Evolutionary conservation across 495 filamentous ascomycete species (phyloP).

Genomic region (Halenospora varia): DNA sequence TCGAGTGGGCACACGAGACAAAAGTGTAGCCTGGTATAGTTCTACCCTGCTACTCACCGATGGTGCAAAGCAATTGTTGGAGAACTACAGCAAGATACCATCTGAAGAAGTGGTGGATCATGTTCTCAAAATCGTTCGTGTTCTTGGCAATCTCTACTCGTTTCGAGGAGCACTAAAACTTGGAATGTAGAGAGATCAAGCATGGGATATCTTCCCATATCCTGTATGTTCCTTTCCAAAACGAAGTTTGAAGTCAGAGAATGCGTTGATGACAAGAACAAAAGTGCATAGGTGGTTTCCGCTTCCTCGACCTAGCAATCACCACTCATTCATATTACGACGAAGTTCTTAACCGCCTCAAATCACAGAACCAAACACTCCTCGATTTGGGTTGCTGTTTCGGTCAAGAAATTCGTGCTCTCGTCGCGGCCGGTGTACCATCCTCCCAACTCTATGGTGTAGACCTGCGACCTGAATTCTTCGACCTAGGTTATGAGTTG

Average conservation of each 20-base stretch:
- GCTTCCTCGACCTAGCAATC: conserved; percentile 35
- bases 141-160: neutral
- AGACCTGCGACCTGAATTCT: conserved; percentile 43
- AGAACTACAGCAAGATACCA: conserved; percentile 26
- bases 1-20: no score
- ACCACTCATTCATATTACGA: conserved; percentile 6
- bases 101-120: conserved; percentile 23
- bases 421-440: conserved; percentile 40
- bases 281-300: conserved; percentile 35
- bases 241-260: no score
- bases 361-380: conserved; percentile 23
- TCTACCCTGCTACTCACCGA: no score
- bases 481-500: conserved; percentile 50
- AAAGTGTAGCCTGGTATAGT: no score
- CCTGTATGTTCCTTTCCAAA: conserved; percentile 8
- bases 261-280: neutral
- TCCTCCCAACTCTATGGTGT: conserved; percentile 35
- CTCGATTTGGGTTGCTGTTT: conserved; percentile 50
- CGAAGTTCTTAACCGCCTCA: conserved; percentile 18
- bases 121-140: conserved; percentile 23
- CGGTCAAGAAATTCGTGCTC: conserved; percentile 43
- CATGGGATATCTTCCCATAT: conserved; percentile 35
- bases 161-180: neutral
- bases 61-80: conserved; percentile 20
- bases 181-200: conserved; percentile 36